These are phyloP conservation scores for Phellopilus nigrolimitatus DNA, from an alignment of 1,284 basidiomycete genomes.

Conservation along the genomic window DNA sequence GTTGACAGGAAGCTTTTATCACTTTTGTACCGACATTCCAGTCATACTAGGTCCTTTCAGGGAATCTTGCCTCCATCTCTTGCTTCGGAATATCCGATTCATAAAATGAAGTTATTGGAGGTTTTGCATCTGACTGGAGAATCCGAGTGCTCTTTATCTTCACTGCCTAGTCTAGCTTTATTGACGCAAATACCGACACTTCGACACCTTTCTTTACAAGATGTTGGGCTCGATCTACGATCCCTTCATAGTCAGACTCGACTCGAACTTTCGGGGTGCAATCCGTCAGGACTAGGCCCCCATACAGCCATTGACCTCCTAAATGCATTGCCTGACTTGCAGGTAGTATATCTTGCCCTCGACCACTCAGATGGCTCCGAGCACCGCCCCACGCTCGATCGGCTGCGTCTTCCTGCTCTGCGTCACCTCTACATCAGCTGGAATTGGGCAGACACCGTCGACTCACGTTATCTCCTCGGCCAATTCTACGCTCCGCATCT, in stretches of 20 bases:
- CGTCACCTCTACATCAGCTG: conserved; percentile 8
- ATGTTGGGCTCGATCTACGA: not conserved
- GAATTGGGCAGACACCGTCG: conserved; percentile 1
- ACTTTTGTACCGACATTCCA: not conserved
- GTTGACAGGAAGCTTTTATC: conserved; percentile 6
- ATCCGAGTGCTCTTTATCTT: not conserved
- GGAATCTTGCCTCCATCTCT: conserved; percentile 3
- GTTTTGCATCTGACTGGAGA: conserved; percentile 2
- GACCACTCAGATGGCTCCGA: not conserved
- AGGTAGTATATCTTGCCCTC: conserved; percentile 8
- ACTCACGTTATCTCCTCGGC: conserved; percentile 1
- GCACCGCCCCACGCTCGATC: not conserved
- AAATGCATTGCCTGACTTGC: conserved; percentile 1
- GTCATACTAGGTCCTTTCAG: conserved; percentile 2
- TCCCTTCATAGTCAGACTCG: conserved; percentile 5
- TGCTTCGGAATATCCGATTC: conserved; percentile 1
- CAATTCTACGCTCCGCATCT: conserved; percentile 5
- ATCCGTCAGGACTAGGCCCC: conserved; percentile 5
- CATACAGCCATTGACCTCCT: conserved; percentile 1
- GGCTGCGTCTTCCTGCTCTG: not conserved
- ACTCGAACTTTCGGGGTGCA: conserved; percentile 13
- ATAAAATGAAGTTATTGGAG: conserved; percentile 6
- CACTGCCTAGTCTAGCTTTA: conserved; percentile 2
- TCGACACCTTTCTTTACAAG: conserved; percentile 6
- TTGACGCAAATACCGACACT: conserved; percentile 2